Conservation (phyloP, 2,329 filamentous ascomycete species). For the Diplodia mutila region DNA sequence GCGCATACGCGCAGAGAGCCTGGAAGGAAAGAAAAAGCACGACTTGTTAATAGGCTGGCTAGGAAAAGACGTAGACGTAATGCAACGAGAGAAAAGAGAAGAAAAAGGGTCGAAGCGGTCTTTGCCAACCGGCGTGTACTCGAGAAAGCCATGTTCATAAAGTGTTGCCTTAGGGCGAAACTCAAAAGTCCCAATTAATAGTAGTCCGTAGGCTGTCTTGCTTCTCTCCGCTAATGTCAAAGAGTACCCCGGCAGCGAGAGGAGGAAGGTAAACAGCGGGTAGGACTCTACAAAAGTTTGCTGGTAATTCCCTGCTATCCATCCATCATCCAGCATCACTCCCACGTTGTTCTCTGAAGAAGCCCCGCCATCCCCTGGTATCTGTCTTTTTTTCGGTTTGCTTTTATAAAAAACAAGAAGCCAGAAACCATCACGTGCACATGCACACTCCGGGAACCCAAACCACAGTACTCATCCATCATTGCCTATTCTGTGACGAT, state of each 20-base stretch:
- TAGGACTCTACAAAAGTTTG: constrained; percentile 20
- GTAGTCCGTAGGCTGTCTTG: background rate
- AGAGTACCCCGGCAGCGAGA: constrained; percentile 10
- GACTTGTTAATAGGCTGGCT: background rate
- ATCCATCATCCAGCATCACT: background rate
- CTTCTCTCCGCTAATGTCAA: constrained; percentile 6
- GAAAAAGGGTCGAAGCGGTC: background rate
- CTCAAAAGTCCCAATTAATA: constrained; percentile 22
- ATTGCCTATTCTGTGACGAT: constrained; percentile 18
- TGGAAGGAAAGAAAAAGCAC: background rate
- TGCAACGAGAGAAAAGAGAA: background rate
- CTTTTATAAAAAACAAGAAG: constrained; percentile 16
- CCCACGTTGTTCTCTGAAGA: constrained; percentile 5
- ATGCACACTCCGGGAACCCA: constrained; percentile 5
- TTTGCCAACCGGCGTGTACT: background rate
- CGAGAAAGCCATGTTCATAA: constrained; percentile 10
- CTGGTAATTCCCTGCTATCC: constrained; percentile 8
- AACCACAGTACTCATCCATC: constrained; percentile 8
- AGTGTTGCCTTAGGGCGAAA: constrained; percentile 20
- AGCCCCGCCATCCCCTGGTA: constrained; percentile 4
- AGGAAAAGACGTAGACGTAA: background rate
- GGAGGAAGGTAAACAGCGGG: background rate
- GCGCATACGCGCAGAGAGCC: constrained; percentile 2
- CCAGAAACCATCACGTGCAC: constrained; percentile 16
- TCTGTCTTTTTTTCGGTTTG: constrained; percentile 17